A percentile compares a stretch with the other conserved stretches of the same genome.
Conservation (phyloP, 2,329 filamentous ascomycete species). For the Mycosphaerella sp. region DNA sequence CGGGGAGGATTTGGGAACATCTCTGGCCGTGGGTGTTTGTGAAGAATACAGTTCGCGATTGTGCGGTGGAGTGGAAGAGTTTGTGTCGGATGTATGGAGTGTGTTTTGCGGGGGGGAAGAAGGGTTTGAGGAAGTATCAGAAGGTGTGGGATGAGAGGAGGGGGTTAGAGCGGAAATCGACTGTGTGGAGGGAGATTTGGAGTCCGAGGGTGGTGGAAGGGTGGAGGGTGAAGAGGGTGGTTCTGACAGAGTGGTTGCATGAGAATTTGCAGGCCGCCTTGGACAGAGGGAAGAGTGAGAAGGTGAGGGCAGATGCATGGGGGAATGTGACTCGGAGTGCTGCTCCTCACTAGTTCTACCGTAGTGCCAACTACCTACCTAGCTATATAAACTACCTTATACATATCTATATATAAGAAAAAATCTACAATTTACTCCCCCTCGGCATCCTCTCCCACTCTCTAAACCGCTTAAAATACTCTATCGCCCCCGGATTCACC, state of each 20-base stretch:
- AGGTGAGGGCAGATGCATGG: not conserved
- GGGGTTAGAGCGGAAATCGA: not conserved
- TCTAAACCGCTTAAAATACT: conserved; percentile 35
- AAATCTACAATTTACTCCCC: conserved; percentile 22
- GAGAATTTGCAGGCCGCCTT: conserved; percentile 3
- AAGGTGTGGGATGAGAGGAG: conserved; percentile 20
- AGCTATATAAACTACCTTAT: too few relatives aligned
- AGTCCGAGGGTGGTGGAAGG: conserved; percentile 1
- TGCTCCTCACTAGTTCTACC: too few relatives aligned
- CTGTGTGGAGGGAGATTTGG: conserved; percentile 9
- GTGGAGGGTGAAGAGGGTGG: conserved; percentile 4
- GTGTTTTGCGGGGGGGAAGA: conserved; percentile 14
- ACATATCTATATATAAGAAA: too few relatives aligned
- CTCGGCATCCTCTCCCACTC: conserved; percentile 27
- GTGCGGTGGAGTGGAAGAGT: conserved; percentile 9
- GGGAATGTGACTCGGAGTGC: too few relatives aligned
- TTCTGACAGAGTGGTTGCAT: conserved; percentile 11
- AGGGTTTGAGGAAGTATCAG: conserved; percentile 15
- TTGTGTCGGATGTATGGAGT: conserved; percentile 21
- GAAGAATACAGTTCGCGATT: conserved; percentile 12
- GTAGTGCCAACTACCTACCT: too few relatives aligned
- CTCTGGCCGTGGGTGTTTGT: conserved; percentile 24
- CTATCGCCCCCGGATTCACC: conserved; percentile 36
- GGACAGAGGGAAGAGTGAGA: conserved; percentile 1
- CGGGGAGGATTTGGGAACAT: conserved; percentile 22